A percentile compares a stretch with the other conserved stretches of the same genome.
phyloP scores from a whole-genome alignment of 1,139 yeast species.

The Yamadazyma kanchanaburiensis region DNA sequence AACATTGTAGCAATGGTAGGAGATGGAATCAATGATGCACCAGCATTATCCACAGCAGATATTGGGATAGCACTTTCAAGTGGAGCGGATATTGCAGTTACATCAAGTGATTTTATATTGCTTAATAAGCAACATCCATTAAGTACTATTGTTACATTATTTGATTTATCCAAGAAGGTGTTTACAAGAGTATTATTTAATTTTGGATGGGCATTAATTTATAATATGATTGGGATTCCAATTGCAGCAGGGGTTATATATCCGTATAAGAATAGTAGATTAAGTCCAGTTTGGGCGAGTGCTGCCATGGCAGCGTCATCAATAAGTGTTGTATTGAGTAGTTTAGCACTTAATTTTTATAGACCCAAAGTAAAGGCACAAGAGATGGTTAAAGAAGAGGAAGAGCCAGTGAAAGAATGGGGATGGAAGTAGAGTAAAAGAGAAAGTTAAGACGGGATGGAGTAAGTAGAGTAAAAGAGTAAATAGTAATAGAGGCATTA shows the following conservation, averaged over 20 bases:
- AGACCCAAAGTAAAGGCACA: slow-evolving; percentile 23
- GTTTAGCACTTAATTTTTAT: slow-evolving; percentile 49
- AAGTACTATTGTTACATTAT: slow-evolving; percentile 44
- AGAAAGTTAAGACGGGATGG: neutral
- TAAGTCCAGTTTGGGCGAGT: slow-evolving; percentile 65
- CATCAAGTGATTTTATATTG: slow-evolving; percentile 56
- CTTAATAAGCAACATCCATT: slow-evolving; percentile 46
- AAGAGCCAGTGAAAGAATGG: slow-evolving; percentile 2
- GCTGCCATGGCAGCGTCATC: slow-evolving; percentile 67
- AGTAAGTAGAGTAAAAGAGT: no score
- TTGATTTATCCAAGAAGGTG: slow-evolving; percentile 44
- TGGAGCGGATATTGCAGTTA: slow-evolving; percentile 58
- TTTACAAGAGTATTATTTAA: slow-evolving; percentile 54
- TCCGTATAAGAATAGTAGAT: slow-evolving; percentile 49
- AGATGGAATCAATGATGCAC: slow-evolving; percentile 65
- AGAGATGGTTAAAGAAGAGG: slow-evolving; percentile 1
- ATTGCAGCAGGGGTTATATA: slow-evolving; percentile 64
- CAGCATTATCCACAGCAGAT: slow-evolving; percentile 58
- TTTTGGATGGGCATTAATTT: slow-evolving; percentile 48
- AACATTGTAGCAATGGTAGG: slow-evolving; percentile 58
- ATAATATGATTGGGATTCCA: slow-evolving; percentile 54
- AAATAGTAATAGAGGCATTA: no score
- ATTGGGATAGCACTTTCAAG: slow-evolving; percentile 58
- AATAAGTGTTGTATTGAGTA: slow-evolving; percentile 54
- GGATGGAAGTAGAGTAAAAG: neutral